phyloP scores from a whole-genome alignment of 2,329 filamentous ascomycete species.

The Exophiala sp. region DNA sequence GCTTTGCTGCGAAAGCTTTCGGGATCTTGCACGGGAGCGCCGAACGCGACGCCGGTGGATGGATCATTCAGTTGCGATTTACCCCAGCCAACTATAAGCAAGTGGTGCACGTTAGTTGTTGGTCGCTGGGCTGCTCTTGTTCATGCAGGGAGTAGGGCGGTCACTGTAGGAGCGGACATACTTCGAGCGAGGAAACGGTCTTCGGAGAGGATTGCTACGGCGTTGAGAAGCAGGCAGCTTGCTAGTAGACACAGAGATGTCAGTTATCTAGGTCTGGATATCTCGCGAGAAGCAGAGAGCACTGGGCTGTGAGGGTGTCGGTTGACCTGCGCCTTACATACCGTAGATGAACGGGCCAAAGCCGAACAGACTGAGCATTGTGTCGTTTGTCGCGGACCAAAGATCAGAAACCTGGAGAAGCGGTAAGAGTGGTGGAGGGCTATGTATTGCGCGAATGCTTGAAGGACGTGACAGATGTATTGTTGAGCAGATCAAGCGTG shows the following conservation, averaged over 20 bases:
- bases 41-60: slow-evolving; percentile 66
- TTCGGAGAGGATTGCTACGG: slow-evolving; percentile 87
- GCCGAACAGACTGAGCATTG: slow-evolving; percentile 31
- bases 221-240: slow-evolving; percentile 71
- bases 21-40: slow-evolving; percentile 58
- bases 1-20: slow-evolving; percentile 78
- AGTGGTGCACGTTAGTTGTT: slow-evolving; percentile 1
- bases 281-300: background rate
- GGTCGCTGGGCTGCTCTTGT: too few species aligned
- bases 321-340: too few species aligned
- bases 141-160: too few species aligned
- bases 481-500: too few species aligned
- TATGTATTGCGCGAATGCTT: too few species aligned
- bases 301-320: background rate
- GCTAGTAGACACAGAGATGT: slow-evolving; percentile 36
- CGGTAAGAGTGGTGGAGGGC: background rate
- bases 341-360: slow-evolving; percentile 31
- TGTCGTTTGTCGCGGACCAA: background rate
- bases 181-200: slow-evolving; percentile 83
- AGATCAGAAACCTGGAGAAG: background rate
- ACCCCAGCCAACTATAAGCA: slow-evolving; percentile 74
- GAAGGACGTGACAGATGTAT: too few species aligned
- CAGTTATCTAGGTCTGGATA: background rate
- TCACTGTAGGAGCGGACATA: too few species aligned
- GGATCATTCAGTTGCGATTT: slow-evolving; percentile 36